Evolutionary conservation across 208 protist species (phyloP).

Genomic region (Entamoeba histolytica): DNA sequence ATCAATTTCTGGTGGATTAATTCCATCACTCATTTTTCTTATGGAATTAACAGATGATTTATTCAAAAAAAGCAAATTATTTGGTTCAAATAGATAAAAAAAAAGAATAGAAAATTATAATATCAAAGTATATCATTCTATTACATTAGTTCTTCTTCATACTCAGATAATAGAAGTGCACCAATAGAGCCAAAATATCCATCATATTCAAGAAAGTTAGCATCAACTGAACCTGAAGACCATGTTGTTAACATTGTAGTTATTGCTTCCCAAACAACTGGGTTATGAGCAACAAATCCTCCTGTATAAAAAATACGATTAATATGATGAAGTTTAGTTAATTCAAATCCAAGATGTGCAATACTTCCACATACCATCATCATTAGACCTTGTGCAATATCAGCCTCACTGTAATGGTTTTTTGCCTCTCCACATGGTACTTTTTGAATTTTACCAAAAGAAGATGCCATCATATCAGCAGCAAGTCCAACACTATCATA

Average conservation of each 20-base stretch:
- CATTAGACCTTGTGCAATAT: background rate
- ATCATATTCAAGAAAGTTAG: background rate
- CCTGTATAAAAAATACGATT: background rate
- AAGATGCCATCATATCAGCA: constrained; percentile 1
- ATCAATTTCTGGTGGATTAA: background rate
- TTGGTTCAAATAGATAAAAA: too few relatives aligned
- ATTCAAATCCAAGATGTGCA: background rate
- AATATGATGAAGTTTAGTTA: background rate
- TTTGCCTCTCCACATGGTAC: background rate
- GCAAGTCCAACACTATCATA: constrained; percentile 3
- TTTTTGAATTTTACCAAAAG: background rate
- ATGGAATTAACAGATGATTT: too few relatives aligned
- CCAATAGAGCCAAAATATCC: background rate
- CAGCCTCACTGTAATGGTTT: background rate
- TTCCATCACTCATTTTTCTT: too few relatives aligned
- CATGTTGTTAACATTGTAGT: background rate
- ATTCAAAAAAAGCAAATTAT: too few relatives aligned
- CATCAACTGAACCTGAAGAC: background rate
- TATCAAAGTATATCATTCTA: background rate
- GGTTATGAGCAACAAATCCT: background rate
- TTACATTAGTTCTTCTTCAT: background rate
- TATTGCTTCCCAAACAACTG: background rate
- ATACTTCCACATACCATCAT: background rate
- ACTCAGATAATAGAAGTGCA: background rate
- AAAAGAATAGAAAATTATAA: too few relatives aligned